Base-by-base conservation (phyloP, 2,329 filamentous ascomycete genomes). In the Drechslera avenae region DNA sequence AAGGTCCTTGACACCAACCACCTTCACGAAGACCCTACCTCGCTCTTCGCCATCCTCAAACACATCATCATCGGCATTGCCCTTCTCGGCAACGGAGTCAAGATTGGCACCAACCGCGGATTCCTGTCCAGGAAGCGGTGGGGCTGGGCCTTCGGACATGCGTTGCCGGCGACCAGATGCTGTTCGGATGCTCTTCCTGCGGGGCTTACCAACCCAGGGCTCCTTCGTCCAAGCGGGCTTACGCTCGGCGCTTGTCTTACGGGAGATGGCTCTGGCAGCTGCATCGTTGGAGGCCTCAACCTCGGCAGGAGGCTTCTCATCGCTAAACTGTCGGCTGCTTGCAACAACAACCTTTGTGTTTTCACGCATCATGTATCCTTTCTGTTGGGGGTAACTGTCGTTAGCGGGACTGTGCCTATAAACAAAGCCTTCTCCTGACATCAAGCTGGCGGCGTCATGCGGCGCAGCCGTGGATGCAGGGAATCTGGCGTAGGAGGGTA, bases 281-380 rank as follows among this genome's bases (percentile, higher is more conserved):
- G 73, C 71, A 37, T 73, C 67, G 17, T 59, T 26, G 62, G 68
- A 26, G 60, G 62, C 41, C 58, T 66, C 23, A 62, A 60, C 78
- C 74, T 59, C 75, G 59, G 74, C 86, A 68, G 72, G 87, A 4
- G 67, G 66, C 59, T 88, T 87, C 73, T 91, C 87, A 49, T 77
- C 71, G 51, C 81, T 81, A 60, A 81, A 78, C 40, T 80, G 75
- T 37, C 83, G 81, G 68, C 81, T 86, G 71, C 87, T 96, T n/a
- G 94, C 94, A 41, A 96, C 86, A 42, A 99, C 91, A 46, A 99
- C 84, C 75, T 97, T 97, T 3, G 93, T 97, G 76, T 97, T 99
- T 67, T 99, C 93, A 67, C 94, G 87, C 93, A 97, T 99, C 37
- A 97, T 82, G 70, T 99, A 99, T 49, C 94, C 94, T 79, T 95